Evolutionary conservation across 805 yeast species (phyloP).

Genomic region (Lachancea meyersii): DNA sequence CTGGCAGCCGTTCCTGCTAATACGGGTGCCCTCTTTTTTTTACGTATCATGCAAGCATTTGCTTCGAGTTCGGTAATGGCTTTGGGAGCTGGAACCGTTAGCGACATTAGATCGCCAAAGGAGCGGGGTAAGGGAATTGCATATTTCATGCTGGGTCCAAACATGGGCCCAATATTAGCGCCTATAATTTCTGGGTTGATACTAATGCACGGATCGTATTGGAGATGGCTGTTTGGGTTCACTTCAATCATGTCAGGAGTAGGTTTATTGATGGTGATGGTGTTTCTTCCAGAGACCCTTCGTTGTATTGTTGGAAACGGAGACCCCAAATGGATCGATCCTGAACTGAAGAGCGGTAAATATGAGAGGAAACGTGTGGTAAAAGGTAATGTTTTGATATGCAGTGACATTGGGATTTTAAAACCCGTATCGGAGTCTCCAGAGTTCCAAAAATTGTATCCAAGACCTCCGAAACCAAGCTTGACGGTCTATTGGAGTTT

Average conservation of each 20-base stretch:
- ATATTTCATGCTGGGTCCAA: conserved; percentile 77
- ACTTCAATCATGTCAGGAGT: conserved; percentile 61
- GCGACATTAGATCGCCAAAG: conserved; percentile 62
- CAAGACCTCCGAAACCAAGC: conserved; percentile 43
- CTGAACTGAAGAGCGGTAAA: background rate
- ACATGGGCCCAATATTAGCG: conserved; percentile 78
- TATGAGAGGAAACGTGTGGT: background rate
- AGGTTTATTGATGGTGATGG: conserved; percentile 44
- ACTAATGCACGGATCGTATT: conserved; percentile 59
- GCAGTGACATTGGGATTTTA: conserved; percentile 23
- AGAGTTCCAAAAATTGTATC: conserved; percentile 29
- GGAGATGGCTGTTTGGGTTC: conserved; percentile 82
- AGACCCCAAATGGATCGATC: conserved; percentile 30
- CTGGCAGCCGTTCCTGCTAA: conserved; percentile 58
- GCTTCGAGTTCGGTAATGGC: conserved; percentile 87
- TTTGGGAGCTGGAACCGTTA: conserved; percentile 85
- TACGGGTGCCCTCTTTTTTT: conserved; percentile 60
- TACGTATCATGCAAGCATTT: conserved; percentile 66
- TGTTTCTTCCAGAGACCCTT: conserved; percentile 75
- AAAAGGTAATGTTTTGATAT: background rate
- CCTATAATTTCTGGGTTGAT: conserved; percentile 83
- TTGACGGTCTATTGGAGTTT: conserved; percentile 34
- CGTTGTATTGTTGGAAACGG: conserved; percentile 55
- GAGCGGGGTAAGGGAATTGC: conserved; percentile 81
- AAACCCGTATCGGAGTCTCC: conserved; percentile 23